phyloP scores from a whole-genome alignment of 306 rosid genomes.

The Mimosa bimucronata region DNA sequence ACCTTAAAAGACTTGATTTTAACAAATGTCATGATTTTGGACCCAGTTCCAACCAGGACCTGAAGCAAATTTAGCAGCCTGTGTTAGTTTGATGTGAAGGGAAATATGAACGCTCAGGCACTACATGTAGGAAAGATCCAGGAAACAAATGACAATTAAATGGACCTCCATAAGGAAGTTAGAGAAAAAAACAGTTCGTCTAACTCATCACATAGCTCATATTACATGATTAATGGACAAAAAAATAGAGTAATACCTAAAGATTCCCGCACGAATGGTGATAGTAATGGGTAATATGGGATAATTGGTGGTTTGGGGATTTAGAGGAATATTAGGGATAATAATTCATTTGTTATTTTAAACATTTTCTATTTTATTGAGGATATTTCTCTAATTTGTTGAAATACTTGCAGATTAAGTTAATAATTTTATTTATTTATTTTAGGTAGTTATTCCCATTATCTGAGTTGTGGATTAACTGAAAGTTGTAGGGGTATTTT shows the following conservation, averaged over 20 bases:
- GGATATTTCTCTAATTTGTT: no score
- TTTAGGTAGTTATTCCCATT: no score
- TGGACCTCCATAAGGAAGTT: conserved; percentile 5
- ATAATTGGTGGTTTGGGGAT: no score
- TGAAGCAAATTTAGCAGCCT: conserved; percentile 43
- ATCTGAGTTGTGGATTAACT: no score
- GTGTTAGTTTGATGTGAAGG: conserved; percentile 12
- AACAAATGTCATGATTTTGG: conserved; percentile 77
- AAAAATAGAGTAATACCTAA: conserved; percentile 16
- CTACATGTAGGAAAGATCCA: conserved; percentile 12
- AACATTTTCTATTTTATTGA: no score
- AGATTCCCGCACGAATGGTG: neutral
- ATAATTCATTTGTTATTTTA: no score
- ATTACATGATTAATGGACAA: conserved; percentile 3
- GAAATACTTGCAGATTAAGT: no score
- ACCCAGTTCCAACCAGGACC: conserved; percentile 96
- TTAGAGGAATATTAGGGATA: no score
- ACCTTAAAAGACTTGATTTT: conserved; percentile 81
- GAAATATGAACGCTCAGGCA: conserved; percentile 21
- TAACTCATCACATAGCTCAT: conserved; percentile 10
- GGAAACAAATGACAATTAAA: conserved; percentile 5
- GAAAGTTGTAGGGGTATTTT: no score
- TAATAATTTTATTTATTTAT: no score
- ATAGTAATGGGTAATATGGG: no score
- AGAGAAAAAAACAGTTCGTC: neutral